phyloP scores from a whole-genome alignment of 2,329 filamentous ascomycete species.

The Aureobasidium namibiae region DNA sequence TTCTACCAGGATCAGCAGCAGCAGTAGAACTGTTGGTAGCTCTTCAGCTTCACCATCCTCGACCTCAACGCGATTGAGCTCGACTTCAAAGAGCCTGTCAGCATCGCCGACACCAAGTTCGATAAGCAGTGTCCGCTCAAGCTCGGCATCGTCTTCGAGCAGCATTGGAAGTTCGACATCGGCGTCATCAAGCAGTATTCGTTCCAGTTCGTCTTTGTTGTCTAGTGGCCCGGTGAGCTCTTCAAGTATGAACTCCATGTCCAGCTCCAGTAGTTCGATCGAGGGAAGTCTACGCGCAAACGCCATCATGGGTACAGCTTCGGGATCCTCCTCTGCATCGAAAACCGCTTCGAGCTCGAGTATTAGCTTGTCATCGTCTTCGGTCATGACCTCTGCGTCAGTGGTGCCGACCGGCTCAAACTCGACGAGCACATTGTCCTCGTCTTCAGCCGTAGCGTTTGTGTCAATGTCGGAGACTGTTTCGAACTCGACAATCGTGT shows the following conservation, averaged over 20 bases:
- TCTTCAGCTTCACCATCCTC: not conserved
- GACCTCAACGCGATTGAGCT: not conserved
- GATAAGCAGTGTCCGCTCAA: not conserved
- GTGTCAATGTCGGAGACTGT: not conserved
- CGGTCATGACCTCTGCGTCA: not conserved
- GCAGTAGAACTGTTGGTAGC: not conserved
- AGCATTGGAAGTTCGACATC: not conserved
- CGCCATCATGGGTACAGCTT: not conserved
- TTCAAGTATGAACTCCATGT: not conserved
- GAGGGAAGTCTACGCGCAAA: not conserved
- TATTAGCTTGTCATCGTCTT: not conserved
- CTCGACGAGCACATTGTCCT: not conserved
- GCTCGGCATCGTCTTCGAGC: not conserved
- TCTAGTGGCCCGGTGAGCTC: not conserved
- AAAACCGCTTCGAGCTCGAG: not conserved
- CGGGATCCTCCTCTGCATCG: not conserved
- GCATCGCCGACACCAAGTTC: not conserved
- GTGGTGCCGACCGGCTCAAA: not conserved
- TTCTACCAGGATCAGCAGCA: not conserved
- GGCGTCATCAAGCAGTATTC: not conserved
- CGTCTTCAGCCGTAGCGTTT: not conserved
- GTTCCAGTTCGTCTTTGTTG: not conserved
- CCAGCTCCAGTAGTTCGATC: not conserved
- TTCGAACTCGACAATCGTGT: not conserved
- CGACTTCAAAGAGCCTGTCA: not conserved